Evolutionary conservation across 2,329 filamentous ascomycete species (phyloP), one percentile per base, ranked within the genome.

Genomic region (Pestalotiopsis sp.): DNA sequence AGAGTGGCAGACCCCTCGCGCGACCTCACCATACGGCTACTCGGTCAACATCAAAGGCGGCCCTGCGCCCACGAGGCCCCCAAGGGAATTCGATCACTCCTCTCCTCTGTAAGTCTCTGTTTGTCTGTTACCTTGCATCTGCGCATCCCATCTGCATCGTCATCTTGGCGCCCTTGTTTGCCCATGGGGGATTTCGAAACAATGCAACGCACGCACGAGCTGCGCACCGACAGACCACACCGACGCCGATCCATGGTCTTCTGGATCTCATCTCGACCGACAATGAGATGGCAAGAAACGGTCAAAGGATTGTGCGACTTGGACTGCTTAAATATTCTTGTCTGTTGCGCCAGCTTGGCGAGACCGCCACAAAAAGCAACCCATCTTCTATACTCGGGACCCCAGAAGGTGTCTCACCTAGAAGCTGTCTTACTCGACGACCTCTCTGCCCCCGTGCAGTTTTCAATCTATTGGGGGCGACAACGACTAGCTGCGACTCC

Each of bases 1-100:
- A 65, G 73, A 76, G 66, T 79, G 76, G 76, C 76, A 79, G 65
- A 74, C 76, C 62, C 65, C 73, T 52, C 77, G 74, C 59, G 73
- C 75, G 4, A 70, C 71, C 27, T 70, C 71, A 27, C 61, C 38
- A 12, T 52, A 58, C 20, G 68, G 68, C 23, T 70, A 70, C 31
- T 67, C 76, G 65, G 36, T 70, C 71, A 67, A 74, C 36, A 71
- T 71, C 57, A 69, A 59, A 23, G 69, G 63, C 58, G 64, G 64
- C 20, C 61, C 69, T 52, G 41, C 62, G 31, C 70, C 64, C 25
- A 66, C 66, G 45, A 25, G 66, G 39, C 59, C 66, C 13, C 66
- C 66, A 23, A 66, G 41, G 38, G 49, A 64, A 38, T 64, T 64
- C 25, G 58, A 62, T 6, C 59, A 68, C 9, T 11, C 59, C n/a